Conservation (phyloP, 495 filamentous ascomycete species). For the Penicillium desertorum region DNA sequence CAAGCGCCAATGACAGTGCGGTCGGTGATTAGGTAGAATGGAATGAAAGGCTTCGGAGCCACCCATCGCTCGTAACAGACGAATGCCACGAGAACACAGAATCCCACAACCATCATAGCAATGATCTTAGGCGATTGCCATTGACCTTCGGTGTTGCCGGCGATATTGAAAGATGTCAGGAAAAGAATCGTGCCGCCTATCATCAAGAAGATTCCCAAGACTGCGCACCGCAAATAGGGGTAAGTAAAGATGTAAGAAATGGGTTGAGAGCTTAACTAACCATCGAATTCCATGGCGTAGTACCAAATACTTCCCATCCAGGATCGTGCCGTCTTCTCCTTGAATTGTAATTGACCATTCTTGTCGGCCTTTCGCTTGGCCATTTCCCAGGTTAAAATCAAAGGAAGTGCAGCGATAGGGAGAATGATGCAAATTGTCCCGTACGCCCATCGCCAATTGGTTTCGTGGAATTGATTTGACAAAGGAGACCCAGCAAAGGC, state of each 20-base stretch:
- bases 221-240: conserved; percentile 14
- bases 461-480: conserved; percentile 44
- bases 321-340: conserved; percentile 40
- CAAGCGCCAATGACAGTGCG: conserved; percentile 66
- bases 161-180: conserved; percentile 59
- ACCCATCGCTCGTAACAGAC: conserved; percentile 54
- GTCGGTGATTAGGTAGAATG: conserved; percentile 54
- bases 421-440: conserved; percentile 59
- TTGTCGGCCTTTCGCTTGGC: conserved; percentile 57
- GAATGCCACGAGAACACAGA: conserved; percentile 54
- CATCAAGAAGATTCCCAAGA: conserved; percentile 57
- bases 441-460: conserved; percentile 60
- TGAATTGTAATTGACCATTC: conserved; percentile 29
- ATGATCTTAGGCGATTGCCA: conserved; percentile 56
- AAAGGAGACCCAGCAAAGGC: conserved; percentile 32
- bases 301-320: conserved; percentile 42
- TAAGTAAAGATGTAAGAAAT: not conserved
- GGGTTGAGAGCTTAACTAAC: conserved; percentile 20
- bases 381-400: conserved; percentile 46
- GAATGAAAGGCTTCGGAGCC: conserved; percentile 58
- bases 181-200: conserved; percentile 57
- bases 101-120: conserved; percentile 57
- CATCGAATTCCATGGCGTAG: conserved; percentile 59
- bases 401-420: conserved; percentile 51
- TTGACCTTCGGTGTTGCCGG: conserved; percentile 40